Evolutionary conservation across 495 filamentous ascomycete species (phyloP).

Genomic region (Neurospora sp.): DNA sequence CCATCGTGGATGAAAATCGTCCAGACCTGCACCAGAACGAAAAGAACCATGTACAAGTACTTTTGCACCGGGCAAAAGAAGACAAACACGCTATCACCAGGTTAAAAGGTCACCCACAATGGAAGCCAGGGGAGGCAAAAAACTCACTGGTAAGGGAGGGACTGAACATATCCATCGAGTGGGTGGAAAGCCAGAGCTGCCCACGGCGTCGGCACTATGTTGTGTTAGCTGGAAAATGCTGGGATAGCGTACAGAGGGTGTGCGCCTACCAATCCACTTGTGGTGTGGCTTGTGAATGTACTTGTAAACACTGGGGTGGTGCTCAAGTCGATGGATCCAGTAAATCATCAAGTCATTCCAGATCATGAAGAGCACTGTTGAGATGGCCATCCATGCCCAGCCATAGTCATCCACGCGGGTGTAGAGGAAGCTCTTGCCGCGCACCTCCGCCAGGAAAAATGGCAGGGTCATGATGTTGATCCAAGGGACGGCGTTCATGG

Average conservation of each 20-base stretch:
- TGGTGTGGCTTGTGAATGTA: conserved; percentile 17
- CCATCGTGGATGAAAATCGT: conserved; percentile 17
- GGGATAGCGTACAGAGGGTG: background rate
- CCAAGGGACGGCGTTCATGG: conserved; percentile 11
- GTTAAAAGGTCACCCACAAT: background rate
- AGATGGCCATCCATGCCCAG: conserved; percentile 10
- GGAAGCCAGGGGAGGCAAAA: background rate
- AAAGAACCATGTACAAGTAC: conserved; percentile 14
- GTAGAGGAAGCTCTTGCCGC: conserved; percentile 13
- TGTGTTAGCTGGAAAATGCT: background rate
- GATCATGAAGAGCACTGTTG: conserved; percentile 12
- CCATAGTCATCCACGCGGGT: conserved; percentile 8
- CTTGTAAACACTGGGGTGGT: conserved; percentile 15
- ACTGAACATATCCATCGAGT: conserved; percentile 14
- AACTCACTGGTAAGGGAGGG: conserved; percentile 14
- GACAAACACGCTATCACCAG: conserved; percentile 7
- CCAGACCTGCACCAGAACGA: conserved; percentile 13
- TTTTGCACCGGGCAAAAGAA: conserved; percentile 16
- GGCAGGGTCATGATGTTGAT: conserved; percentile 16
- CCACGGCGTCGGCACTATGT: conserved; percentile 12
- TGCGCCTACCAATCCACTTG: conserved; percentile 14
- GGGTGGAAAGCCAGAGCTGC: conserved; percentile 16
- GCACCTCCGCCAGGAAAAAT: conserved; percentile 14
- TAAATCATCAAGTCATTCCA: conserved; percentile 16
- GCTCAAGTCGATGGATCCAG: conserved; percentile 17